Evolutionary conservation across 1,139 yeast species (phyloP), one percentile per base, ranked within the genome.

Genomic region (Zygosaccharomyces pseudobailii): DNA sequence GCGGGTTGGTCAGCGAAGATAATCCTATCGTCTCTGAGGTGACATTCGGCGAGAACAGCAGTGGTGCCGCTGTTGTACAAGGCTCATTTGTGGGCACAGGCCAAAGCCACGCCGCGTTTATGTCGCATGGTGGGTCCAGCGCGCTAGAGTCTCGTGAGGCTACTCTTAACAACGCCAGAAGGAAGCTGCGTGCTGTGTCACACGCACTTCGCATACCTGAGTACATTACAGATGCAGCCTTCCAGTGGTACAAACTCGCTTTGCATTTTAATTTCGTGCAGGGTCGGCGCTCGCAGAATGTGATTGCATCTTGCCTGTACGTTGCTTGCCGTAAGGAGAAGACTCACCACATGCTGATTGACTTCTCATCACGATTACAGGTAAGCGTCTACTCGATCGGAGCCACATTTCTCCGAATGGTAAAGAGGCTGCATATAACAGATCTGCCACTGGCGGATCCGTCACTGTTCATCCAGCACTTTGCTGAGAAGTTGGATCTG

Each of bases 21-120:
- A 87, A 89, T 59, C 95, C 95, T 25, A 90, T 92, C 58, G 97
- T 94, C 24, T 82, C 95, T 22, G 98, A 94, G 64, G 94, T 94
- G 49, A 87, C 94, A 20, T 92, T 90, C 69, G 95, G 95, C 36
- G 99, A 94, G 62, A 78, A 89, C 3, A 77, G 95, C 9, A 76
- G 84, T 24, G 99, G 99, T 55, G 97, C 96, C 7, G 97, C 98
- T 31, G 80, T 87, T 50, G 96, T 92, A 2, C 96, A 89, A 56
- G 99, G 99, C 61, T 81, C 95, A 36, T 90, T 87, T 76, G 84
- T 92, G 37, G 87, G 89, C 36, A 84, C 88, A 0, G 97, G 88
- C 62, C 97, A 90, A 67, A 73, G 85, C 6, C 80, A 85, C 66
- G 95, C 90, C 0, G 73, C 82, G 3, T 79, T 77, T 55, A 75